A percentile compares a stretch with the other conserved stretches of the same genome.
Evolutionary conservation across 2,329 filamentous ascomycete genomes (phyloP).

Genomic region (Ascochyta pisi): DNA sequence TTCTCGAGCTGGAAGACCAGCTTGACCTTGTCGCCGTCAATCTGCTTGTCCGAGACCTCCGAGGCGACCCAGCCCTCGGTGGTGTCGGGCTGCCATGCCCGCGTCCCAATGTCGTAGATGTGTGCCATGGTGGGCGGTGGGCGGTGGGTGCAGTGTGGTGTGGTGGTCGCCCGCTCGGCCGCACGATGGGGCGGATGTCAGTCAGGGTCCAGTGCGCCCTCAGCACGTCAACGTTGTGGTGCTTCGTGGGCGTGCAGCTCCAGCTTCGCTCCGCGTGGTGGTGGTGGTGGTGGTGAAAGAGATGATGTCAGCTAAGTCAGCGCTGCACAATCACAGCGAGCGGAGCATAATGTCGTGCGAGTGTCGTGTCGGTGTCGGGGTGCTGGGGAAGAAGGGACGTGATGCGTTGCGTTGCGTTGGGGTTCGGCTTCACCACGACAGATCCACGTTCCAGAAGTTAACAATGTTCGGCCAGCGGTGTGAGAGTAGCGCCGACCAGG

Average conservation of each 20-base stretch:
- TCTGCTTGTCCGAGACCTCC: slow-evolving; percentile 84
- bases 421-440: no score
- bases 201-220: slow-evolving; percentile 40
- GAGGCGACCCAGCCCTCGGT: slow-evolving; percentile 98
- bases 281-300: slow-evolving; percentile 7
- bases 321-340: slow-evolving; percentile 39
- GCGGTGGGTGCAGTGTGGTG: no score
- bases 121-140: slow-evolving; percentile 72
- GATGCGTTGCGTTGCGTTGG: neutral
- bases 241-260: slow-evolving; percentile 24
- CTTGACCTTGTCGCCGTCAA: slow-evolving; percentile 84
- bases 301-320: slow-evolving; percentile 26
- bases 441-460: slow-evolving; percentile 18
- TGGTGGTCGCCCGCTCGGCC: no score
- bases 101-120: slow-evolving; percentile 93
- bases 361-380: slow-evolving; percentile 4
- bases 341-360: slow-evolving; percentile 31
- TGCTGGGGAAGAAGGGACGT: neutral
- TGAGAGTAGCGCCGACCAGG: slow-evolving; percentile 2
- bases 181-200: neutral
- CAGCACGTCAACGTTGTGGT: neutral
- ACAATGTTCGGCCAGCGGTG: slow-evolving; percentile 21
- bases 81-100: slow-evolving; percentile 97
- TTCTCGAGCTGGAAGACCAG: slow-evolving; percentile 89
- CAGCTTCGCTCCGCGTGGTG: slow-evolving; percentile 20